phyloP scores from a whole-genome alignment of 352 stramenopile genomes.

The Pythium oligandrum region DNA sequence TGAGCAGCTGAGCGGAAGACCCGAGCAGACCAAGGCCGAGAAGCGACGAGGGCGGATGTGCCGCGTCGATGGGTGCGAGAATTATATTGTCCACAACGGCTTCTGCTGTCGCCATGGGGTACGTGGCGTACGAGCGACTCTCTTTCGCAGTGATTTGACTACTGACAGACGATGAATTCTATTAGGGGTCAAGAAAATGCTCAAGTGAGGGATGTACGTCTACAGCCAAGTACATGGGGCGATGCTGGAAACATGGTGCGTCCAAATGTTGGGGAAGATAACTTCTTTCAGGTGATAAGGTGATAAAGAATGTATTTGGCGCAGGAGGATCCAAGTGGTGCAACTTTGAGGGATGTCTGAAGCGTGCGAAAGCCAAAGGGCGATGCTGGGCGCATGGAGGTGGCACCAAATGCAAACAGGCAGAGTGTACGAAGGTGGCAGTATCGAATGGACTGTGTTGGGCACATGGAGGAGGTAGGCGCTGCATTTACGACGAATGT shows the following conservation, averaged over 20 bases:
- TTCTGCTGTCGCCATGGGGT: conserved; percentile 41
- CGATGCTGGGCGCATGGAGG: conserved; percentile 31
- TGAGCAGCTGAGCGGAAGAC: neutral
- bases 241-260: conserved; percentile 35
- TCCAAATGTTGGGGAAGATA: neutral
- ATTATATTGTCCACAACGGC: conserved; percentile 42
- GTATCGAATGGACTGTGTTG: conserved; percentile 30
- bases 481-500: conserved; percentile 29
- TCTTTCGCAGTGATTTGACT: conserved; percentile 1
- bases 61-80: conserved; percentile 24
- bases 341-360: conserved; percentile 24
- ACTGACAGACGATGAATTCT: neutral
- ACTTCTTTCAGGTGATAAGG: neutral
- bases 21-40: conserved; percentile 2
- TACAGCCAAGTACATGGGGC: conserved; percentile 27
- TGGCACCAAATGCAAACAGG: conserved; percentile 23
- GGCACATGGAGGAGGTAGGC: conserved; percentile 31
- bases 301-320: neutral
- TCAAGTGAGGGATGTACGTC: conserved; percentile 20
- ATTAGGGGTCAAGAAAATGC: conserved; percentile 35
- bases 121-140: neutral
- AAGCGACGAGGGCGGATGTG: conserved; percentile 26
- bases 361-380: conserved; percentile 22
- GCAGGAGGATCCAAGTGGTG: conserved; percentile 34
- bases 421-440: conserved; percentile 20